These are phyloP conservation scores for Gnaphalium uliginosum DNA, from an alignment of 129 eudicot species.

Conservation along the genomic window DNA sequence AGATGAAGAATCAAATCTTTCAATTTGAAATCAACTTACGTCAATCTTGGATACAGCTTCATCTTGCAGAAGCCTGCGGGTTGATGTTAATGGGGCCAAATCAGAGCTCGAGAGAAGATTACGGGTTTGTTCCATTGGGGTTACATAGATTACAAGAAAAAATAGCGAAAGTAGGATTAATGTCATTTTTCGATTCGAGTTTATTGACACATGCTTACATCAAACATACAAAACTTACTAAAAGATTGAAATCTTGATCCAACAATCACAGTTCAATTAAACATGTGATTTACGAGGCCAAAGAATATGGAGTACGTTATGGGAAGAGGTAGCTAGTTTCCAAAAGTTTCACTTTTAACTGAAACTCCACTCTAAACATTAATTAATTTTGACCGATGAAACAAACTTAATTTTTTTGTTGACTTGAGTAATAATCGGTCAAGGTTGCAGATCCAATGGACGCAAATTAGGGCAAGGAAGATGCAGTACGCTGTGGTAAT, in stretches of 20 bases:
- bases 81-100: conserved; percentile 1
- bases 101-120: neutral
- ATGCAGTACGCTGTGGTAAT: no score
- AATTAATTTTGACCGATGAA: no score
- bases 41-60: conserved; percentile 9
- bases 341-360: neutral
- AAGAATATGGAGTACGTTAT: conserved; percentile 21
- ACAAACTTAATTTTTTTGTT: no score
- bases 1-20: neutral
- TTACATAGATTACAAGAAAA: conserved; percentile 4
- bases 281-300: neutral
- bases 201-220: neutral
- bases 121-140: conserved; percentile 16
- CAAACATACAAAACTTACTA: neutral
- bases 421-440: no score
- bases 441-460: no score
- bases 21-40: neutral
- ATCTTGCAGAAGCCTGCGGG: conserved; percentile 27
- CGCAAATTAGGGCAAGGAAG: no score
- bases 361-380: conserved; percentile 5
- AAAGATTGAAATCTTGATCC: neutral
- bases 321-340: neutral
- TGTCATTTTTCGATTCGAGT: neutral
- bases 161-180: conserved; percentile 17
- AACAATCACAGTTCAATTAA: neutral